Conservation (phyloP, 179 eudicot species). For the Silene coronaria region DNA sequence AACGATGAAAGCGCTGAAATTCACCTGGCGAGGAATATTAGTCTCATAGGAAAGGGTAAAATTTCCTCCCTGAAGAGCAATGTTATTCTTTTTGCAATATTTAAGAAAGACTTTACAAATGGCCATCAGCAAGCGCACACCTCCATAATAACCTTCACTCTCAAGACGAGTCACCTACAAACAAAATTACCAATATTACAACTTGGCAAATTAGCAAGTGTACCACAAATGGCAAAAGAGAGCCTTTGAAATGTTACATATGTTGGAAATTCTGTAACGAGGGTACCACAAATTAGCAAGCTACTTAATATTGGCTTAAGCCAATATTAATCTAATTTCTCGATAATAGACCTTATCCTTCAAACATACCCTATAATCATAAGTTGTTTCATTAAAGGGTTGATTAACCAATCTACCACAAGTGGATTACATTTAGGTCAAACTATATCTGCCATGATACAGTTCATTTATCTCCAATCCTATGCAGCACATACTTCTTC, state of each 20-base stretch:
- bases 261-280: neutral
- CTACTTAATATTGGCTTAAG: too few relatives aligned
- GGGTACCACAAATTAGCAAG: too few relatives aligned
- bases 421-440: too few relatives aligned
- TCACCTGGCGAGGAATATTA: constrained; percentile 94
- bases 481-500: too few relatives aligned
- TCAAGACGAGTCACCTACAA: constrained; percentile 65
- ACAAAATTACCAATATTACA: constrained; percentile 7
- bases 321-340: too few relatives aligned
- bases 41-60: constrained; percentile 86
- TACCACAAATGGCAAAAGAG: neutral
- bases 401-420: too few relatives aligned
- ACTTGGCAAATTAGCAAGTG: neutral
- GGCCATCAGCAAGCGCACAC: constrained; percentile 93
- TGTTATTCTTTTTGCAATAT: constrained; percentile 57
- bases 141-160: constrained; percentile 90
- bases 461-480: too few relatives aligned
- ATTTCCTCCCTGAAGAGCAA: constrained; percentile 51
- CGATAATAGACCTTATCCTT: too few relatives aligned
- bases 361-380: too few relatives aligned
- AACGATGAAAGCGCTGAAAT: neutral
- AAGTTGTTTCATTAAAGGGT: too few relatives aligned
- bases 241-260: too few relatives aligned
- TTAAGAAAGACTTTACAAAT: constrained; percentile 67
- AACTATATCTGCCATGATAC: too few relatives aligned